Conservation (phyloP, 1,139 yeast species). For the Suhomyces atakaporum region DNA sequence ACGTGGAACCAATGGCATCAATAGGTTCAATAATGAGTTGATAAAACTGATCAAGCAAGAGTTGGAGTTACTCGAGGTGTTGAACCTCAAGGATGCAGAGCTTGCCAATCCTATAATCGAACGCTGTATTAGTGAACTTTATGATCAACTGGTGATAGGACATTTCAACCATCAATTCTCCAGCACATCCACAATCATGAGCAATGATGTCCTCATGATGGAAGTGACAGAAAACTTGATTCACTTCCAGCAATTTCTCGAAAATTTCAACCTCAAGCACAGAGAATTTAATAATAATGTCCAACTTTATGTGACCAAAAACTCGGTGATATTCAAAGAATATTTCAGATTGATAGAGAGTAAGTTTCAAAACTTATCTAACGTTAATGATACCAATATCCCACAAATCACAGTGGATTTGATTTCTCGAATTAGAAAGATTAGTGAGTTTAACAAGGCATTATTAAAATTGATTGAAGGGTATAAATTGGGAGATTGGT, state of each 20-base stretch:
- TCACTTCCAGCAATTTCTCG: slow-evolving; percentile 25
- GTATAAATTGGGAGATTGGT: slow-evolving; percentile 68
- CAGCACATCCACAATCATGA: slow-evolving; percentile 15
- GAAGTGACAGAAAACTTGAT: slow-evolving; percentile 44
- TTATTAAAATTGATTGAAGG: slow-evolving; percentile 53
- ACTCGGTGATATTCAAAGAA: slow-evolving; percentile 45
- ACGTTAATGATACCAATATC: slow-evolving; percentile 62
- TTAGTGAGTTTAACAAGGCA: slow-evolving; percentile 63
- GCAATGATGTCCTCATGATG: slow-evolving; percentile 41
- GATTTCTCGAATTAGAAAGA: slow-evolving; percentile 59
- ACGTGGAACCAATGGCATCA: slow-evolving; percentile 63
- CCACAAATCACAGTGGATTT: slow-evolving; percentile 69
- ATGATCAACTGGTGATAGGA: slow-evolving; percentile 17
- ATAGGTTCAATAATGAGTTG: slow-evolving; percentile 55
- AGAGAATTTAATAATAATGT: slow-evolving; percentile 15
- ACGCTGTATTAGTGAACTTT: slow-evolving; percentile 25
- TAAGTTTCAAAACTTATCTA: slow-evolving; percentile 45
- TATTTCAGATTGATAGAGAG: slow-evolving; percentile 56
- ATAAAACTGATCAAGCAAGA: slow-evolving; percentile 53
- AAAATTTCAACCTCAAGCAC: slow-evolving; percentile 13
- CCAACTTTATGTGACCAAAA: slow-evolving; percentile 15
- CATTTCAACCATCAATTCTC: slow-evolving; percentile 16
- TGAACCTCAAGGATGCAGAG: slow-evolving; percentile 17
- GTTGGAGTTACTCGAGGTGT: slow-evolving; percentile 32
- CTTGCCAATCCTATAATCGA: slow-evolving; percentile 27